A percentile compares a stretch with the other conserved stretches of the same genome.
phyloP scores from a whole-genome alignment of 2,329 filamentous ascomycete genomes.

The Pestalotiopsis sp. region DNA sequence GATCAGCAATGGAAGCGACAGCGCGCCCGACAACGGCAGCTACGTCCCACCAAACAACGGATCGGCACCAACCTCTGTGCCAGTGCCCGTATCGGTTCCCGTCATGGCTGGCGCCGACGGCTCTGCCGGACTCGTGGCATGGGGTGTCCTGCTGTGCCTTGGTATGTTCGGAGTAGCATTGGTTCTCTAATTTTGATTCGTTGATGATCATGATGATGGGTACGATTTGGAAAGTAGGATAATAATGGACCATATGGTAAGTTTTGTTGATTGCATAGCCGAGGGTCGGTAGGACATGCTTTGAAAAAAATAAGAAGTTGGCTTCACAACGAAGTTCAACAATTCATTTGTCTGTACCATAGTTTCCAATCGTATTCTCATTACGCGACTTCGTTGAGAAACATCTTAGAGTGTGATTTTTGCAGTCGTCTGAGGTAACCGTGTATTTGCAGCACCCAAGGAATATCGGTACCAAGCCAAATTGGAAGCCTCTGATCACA shows the following conservation, averaged over 20 bases:
- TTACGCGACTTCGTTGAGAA: not conserved
- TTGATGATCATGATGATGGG: not conserved
- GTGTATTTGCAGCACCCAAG: not conserved
- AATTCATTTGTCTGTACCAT: constrained; percentile 3
- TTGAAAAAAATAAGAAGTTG: not conserved
- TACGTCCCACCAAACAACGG: not conserved
- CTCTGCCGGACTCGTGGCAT: constrained; percentile 16
- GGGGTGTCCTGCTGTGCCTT: constrained; percentile 26
- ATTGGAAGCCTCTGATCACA: too few species aligned
- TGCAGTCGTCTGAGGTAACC: not conserved
- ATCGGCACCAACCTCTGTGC: not conserved
- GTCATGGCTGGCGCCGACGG: constrained; percentile 11
- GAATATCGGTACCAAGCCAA: not conserved
- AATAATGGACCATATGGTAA: not conserved
- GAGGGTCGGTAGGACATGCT: not conserved
- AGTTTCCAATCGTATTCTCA: not conserved
- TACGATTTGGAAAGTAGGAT: not conserved
- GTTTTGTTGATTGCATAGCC: not conserved
- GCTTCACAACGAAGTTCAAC: not conserved
- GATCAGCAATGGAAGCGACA: constrained; percentile 12
- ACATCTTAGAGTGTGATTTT: not conserved
- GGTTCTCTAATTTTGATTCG: constrained; percentile 17
- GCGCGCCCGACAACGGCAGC: constrained; percentile 14
- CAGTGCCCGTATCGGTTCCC: not conserved
- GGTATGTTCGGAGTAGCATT: constrained; percentile 25